Base-by-base conservation (phyloP, 2,329 filamentous ascomycete species). In the Colletotrichum eremochloae region DNA sequence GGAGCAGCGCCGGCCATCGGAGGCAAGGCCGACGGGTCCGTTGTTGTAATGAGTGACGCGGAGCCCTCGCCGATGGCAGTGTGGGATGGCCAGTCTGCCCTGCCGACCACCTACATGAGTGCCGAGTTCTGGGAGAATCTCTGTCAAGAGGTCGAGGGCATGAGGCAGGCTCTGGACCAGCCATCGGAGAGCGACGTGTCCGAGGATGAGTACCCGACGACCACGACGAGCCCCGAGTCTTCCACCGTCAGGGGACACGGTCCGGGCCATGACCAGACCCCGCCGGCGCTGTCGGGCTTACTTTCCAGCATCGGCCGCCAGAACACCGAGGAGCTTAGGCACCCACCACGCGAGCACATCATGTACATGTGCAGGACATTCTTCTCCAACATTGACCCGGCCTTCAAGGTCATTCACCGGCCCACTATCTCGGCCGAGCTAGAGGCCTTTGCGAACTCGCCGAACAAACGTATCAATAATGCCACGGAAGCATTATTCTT, bases 351-450 rank as follows among this genome's bases (percentile, higher is more conserved):
- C 2, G 77, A 82, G 29, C 81, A 82, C 56, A 82, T 85, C 63
- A 76, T 78, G 31, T 79, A 78, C 38, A 77, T 86, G 18, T 79
- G 80, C 63, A 67, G 76, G 1, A 78, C 78, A 14, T 86, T 81
- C 74, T 81, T 81, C 63, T 76, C 77, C 42, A 85, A 83, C 38
- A 82, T 85, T 24, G 84, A 86, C 53, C 80, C 83, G 61, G 77
- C 84, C 44, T 76, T 86, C 71, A 86, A 86, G 75, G 79, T 86
- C 42, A 72, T 86, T 5, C 84, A 86, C 73, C 79, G 80, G n/a
- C 84, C 84, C 3, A 84, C 82, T 1, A 75, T 83, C 33, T 74
- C 75, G 18, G 76, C 75, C 1, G 73, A 78, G 44, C 72, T 83
- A 6, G 74, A 79, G 36, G 56, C 69, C 0, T 79, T 83, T 31